These are phyloP conservation scores for Colletotrichum spinosum DNA, from an alignment of 2,329 filamentous ascomycete species.

Conservation along the genomic window DNA sequence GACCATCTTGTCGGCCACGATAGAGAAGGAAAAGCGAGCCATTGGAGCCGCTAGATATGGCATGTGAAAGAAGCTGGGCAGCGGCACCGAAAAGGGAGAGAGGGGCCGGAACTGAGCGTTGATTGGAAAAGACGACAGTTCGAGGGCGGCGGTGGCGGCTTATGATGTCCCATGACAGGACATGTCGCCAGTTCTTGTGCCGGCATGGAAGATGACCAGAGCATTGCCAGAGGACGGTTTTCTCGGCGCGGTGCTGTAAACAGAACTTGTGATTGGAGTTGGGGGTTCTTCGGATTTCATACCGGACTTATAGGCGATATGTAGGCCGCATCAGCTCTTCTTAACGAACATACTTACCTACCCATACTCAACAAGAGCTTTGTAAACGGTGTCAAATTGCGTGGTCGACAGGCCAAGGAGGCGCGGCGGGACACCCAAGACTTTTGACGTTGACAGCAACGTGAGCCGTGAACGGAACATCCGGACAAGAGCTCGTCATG, in stretches of 20 bases:
- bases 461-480: constrained; percentile 6
- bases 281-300: constrained; percentile 19
- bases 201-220: constrained; percentile 20
- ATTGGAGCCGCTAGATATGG: too few relatives aligned
- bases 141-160: constrained; percentile 12
- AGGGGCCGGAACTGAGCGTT: not conserved
- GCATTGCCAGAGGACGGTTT: not conserved
- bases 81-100: not conserved
- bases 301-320: constrained; percentile 1
- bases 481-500: constrained; percentile 8
- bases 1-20: too few relatives aligned
- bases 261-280: constrained; percentile 25
- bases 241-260: not conserved
- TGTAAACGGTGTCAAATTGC: not conserved
- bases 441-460: constrained; percentile 5
- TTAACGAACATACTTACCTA: constrained; percentile 31
- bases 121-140: too few relatives aligned
- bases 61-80: too few relatives aligned
- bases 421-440: not conserved
- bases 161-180: constrained; percentile 30
- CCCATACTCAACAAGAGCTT: not conserved
- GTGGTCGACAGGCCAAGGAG: too few relatives aligned
- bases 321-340: constrained; percentile 12
- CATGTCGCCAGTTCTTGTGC: constrained; percentile 21
- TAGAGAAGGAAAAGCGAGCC: too few relatives aligned